These are phyloP conservation scores for Boechera retrofracta DNA, from an alignment of 345 rosid species.

Conservation along the genomic window DNA sequence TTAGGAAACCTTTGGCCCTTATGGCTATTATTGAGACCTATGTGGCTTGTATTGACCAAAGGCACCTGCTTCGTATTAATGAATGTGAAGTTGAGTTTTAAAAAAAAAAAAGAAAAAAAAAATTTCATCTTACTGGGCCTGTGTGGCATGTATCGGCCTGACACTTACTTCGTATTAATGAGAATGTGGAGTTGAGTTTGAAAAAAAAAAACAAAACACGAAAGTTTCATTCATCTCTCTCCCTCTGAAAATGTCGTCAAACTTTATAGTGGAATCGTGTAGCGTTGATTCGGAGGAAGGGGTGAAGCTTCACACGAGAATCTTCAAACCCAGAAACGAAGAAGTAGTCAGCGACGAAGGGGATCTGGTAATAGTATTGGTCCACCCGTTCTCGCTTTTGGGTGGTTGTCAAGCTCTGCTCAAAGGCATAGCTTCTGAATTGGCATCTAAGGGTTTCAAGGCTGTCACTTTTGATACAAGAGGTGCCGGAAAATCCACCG, in stretches of 20 bases:
- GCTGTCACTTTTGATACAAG: slow-evolving; percentile 92
- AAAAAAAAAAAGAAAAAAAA: no score
- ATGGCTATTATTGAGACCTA: no score
- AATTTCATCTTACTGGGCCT: no score
- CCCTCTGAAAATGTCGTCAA: slow-evolving; percentile 53
- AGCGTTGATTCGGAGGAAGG: slow-evolving; percentile 61
- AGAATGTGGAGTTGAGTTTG: no score
- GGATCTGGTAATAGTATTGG: slow-evolving; percentile 67
- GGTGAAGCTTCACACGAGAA: slow-evolving; percentile 57
- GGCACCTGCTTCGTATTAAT: no score
- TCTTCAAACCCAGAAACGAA: slow-evolving; percentile 64
- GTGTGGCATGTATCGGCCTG: no score
- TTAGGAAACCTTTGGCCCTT: no score
- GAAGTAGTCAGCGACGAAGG: slow-evolving; percentile 17
- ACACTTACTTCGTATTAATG: no score
- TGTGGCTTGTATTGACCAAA: no score
- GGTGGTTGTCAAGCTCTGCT: slow-evolving; percentile 85
- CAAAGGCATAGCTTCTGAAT: slow-evolving; percentile 71
- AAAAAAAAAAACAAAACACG: background rate
- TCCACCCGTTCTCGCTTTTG: slow-evolving; percentile 84
- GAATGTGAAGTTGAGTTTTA: no score
- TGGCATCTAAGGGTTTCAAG: slow-evolving; percentile 62
- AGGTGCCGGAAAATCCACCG: slow-evolving; percentile 89
- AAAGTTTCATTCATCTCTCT: background rate
- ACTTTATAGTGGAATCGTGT: slow-evolving; percentile 51